Evolutionary conservation across 495 filamentous ascomycete genomes (phyloP), one percentile per base, ranked within the genome.

Genomic region (Parathielavia appendiculata): DNA sequence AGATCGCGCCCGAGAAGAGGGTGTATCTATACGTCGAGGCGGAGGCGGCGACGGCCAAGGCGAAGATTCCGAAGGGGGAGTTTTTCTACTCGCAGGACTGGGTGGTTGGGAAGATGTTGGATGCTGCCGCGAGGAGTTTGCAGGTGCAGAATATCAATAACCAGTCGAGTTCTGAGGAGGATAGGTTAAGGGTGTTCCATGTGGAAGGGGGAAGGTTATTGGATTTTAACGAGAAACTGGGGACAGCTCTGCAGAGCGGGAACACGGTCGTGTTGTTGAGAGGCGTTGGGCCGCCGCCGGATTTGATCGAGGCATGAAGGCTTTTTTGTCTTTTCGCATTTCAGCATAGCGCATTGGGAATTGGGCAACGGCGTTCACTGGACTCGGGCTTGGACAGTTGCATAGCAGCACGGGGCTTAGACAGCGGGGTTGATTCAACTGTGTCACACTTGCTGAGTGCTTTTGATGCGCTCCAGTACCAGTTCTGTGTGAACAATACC

Each of bases 131-230:
- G 14, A 83, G 81, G 74, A 83, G 81, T 60, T 69, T 97, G 57
- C 85, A 88, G 67, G 84, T 96, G 39, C 79, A 89, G 72, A 97
- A 97, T 70, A 63, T 95, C 59, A 97, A 97, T 66, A 97, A 96
- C 68, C 80, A 89, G 56, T 86, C 78, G 19, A 83, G 79, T 30
- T 80, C 86, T 16, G 90, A 95, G 75, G 84, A 87, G 71, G 86
- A 88, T 34, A 83, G 83, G 66, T 65, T 98, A 61, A 70, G 92
- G 39, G 82, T 98, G 1, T 98, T 93, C 57, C 92, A 97, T 71
- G 88, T 97, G 0, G 93, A 97, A 68, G 86, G 85, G 0, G 95
- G 95, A 1, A 74, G 89, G 56, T 75, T 97, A 57, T 67, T 98
- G 61, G 88, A 87, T 48, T 98, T 97, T 71, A 83, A 81, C 22